Percentiles rank a stretch among this genome's conserved stretches.
Evolutionary conservation across 2,329 filamentous ascomycete genomes (phyloP).

Genomic region (Alternaria arbusti): DNA sequence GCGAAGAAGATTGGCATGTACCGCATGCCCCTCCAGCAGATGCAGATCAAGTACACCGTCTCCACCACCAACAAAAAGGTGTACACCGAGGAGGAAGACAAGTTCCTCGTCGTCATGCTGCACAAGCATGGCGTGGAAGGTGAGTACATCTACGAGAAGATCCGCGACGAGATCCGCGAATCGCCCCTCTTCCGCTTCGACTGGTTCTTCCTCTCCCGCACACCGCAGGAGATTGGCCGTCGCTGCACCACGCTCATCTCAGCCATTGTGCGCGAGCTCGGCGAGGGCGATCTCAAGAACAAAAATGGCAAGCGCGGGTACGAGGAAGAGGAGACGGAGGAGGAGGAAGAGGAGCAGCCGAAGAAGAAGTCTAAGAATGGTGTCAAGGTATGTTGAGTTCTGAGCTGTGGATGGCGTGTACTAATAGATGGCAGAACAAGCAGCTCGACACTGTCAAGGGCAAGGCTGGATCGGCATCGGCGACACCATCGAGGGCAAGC

Average conservation of each 20-base stretch:
- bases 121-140: constrained; percentile 92
- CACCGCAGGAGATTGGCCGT: constrained; percentile 88
- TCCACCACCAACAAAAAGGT: constrained; percentile 99
- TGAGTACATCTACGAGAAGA: constrained; percentile 87
- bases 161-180: constrained; percentile 96
- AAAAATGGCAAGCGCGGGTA: constrained; percentile 76
- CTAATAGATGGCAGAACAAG: constrained; percentile 73
- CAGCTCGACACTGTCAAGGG: constrained; percentile 87
- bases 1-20: constrained; percentile 96
- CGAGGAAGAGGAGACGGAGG: constrained; percentile 82
- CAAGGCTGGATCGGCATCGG: constrained; percentile 74
- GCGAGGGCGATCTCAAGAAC: constrained; percentile 64
- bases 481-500: constrained; percentile 80
- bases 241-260: constrained; percentile 93
- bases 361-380: constrained; percentile 95
- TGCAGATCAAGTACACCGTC: constrained; percentile 98
- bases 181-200: constrained; percentile 96
- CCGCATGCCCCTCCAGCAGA: constrained; percentile 94
- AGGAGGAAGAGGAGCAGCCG: constrained; percentile 76
- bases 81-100: constrained; percentile 97
- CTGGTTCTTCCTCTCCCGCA: constrained; percentile 98
- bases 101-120: constrained; percentile 91
- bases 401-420: not conserved
- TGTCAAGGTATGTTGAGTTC: constrained; percentile 72
- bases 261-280: constrained; percentile 93